Conservation (phyloP, 208 protist species). For the Leishmania major region DNA sequence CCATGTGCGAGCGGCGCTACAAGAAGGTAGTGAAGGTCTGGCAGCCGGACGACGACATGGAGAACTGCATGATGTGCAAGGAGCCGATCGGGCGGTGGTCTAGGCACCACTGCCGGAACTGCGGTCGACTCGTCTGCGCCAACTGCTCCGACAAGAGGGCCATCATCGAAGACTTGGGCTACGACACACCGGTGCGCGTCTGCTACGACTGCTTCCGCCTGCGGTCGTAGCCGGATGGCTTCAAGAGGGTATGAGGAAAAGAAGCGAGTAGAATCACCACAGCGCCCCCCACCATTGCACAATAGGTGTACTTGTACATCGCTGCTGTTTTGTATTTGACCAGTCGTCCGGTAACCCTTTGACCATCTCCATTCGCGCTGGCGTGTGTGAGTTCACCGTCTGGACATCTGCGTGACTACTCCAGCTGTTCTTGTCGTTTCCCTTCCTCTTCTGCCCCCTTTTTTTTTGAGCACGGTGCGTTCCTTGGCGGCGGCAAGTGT, state of each 20-base stretch:
- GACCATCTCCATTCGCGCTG: not conserved
- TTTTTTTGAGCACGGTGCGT: not conserved
- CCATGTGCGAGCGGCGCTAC: slow-evolving; percentile 45
- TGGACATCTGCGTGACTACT: not conserved
- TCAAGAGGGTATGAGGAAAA: not conserved
- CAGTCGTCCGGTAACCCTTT: not conserved
- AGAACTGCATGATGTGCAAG: slow-evolving; percentile 70
- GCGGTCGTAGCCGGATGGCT: not conserved
- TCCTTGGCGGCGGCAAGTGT: not conserved
- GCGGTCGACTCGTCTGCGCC: slow-evolving; percentile 76
- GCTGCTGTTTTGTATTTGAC: not conserved
- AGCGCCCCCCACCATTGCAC: not conserved
- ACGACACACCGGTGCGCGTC: slow-evolving; percentile 63
- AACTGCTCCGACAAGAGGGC: slow-evolving; percentile 61
- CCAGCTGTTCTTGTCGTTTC: not conserved
- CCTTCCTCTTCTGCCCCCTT: not conserved
- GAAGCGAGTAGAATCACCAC: not conserved
- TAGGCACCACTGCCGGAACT: slow-evolving; percentile 89
- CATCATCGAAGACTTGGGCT: slow-evolving; percentile 68
- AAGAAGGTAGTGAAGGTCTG: slow-evolving; percentile 65
- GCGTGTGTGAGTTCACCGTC: not conserved
- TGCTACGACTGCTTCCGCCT: slow-evolving; percentile 76
- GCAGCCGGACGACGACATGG: slow-evolving; percentile 74
- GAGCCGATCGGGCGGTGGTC: slow-evolving; percentile 69
- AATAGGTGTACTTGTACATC: not conserved